phyloP scores from a whole-genome alignment of 768 basidiomycete genomes.

The Phanerodontia chrysosporium region DNA sequence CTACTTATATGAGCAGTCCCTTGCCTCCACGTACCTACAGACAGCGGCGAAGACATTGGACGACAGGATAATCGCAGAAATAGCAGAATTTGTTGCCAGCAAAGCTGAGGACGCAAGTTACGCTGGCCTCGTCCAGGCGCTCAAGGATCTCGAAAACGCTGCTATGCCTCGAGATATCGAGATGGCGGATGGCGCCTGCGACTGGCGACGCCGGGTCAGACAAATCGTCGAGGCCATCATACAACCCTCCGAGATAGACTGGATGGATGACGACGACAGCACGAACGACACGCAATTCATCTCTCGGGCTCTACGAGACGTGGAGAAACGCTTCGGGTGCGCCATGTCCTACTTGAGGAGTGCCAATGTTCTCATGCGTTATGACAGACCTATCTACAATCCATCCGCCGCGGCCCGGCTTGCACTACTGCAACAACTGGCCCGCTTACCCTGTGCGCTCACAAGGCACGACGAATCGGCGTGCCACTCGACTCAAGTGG shows the following conservation, averaged over 20 bases:
- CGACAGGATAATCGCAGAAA: slow-evolving; percentile 18
- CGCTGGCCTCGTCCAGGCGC: slow-evolving; percentile 1
- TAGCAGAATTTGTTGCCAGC: slow-evolving; percentile 10
- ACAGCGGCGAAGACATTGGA: slow-evolving; percentile 28
- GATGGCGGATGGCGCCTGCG: not conserved
- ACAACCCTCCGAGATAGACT: slow-evolving; percentile 40
- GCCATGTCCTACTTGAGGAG: not conserved
- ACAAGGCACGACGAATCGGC: slow-evolving; percentile 10
- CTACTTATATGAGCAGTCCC: slow-evolving; percentile 12
- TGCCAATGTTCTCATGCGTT: not conserved
- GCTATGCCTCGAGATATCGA: not conserved
- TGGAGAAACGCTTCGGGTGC: slow-evolving; percentile 36
- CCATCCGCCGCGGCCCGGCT: slow-evolving; percentile 29
- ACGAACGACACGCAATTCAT: slow-evolving; percentile 39
- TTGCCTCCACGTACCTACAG: slow-evolving; percentile 28
- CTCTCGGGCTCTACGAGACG: slow-evolving; percentile 40
- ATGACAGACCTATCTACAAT: slow-evolving; percentile 34
- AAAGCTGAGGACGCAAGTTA: not conserved
- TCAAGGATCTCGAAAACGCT: not conserved
- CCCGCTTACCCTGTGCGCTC: slow-evolving; percentile 19
- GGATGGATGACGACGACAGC: slow-evolving; percentile 52
- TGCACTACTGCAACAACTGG: slow-evolving; percentile 24
- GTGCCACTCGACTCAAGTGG: slow-evolving; percentile 10
- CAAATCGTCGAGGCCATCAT: slow-evolving; percentile 33
- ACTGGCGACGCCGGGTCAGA: slow-evolving; percentile 12